A percentile compares a stretch with the other conserved stretches of the same genome.
Evolutionary conservation across 495 filamentous ascomycete species (phyloP).

Genomic region (Penicilliopsis zonata): DNA sequence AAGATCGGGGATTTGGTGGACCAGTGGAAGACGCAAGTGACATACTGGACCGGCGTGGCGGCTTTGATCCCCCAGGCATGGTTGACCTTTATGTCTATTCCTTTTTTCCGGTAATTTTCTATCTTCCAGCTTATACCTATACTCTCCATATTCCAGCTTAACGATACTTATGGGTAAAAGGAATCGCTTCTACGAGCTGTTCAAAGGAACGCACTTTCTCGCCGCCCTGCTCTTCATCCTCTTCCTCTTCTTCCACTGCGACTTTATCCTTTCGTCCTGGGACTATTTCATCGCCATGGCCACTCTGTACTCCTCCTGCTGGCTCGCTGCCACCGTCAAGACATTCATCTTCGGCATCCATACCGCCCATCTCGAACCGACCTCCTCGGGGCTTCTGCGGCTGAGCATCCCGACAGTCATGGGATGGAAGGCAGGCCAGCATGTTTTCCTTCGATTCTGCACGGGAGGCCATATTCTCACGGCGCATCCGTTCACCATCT

Average conservation of each 20-base stretch:
- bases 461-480: conserved; percentile 26
- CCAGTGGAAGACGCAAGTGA: conserved; percentile 29
- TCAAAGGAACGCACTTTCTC: conserved; percentile 43
- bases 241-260: conserved; percentile 48
- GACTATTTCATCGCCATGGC: conserved; percentile 50
- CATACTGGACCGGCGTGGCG: conserved; percentile 45
- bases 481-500: conserved; percentile 43
- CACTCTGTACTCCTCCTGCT: conserved; percentile 32
- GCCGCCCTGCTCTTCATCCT: conserved; percentile 40
- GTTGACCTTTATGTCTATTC: conserved; percentile 39
- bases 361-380: conserved; percentile 28
- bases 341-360: conserved; percentile 34
- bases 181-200: conserved; percentile 47
- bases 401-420: conserved; percentile 33
- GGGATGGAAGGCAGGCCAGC: conserved; percentile 36
- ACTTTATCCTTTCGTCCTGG: conserved; percentile 44
- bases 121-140: no score
- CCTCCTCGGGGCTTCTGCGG: conserved; percentile 28
- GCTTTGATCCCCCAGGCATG: conserved; percentile 43
- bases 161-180: conserved; percentile 11
- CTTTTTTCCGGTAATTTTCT: conserved; percentile 30
- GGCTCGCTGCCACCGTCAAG: conserved; percentile 28
- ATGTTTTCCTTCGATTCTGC: conserved; percentile 38
- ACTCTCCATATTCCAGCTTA: not conserved
- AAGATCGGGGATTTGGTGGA: conserved; percentile 35